Conservation (phyloP, 768 basidiomycete species). For the Megacollybia marginata region DNA sequence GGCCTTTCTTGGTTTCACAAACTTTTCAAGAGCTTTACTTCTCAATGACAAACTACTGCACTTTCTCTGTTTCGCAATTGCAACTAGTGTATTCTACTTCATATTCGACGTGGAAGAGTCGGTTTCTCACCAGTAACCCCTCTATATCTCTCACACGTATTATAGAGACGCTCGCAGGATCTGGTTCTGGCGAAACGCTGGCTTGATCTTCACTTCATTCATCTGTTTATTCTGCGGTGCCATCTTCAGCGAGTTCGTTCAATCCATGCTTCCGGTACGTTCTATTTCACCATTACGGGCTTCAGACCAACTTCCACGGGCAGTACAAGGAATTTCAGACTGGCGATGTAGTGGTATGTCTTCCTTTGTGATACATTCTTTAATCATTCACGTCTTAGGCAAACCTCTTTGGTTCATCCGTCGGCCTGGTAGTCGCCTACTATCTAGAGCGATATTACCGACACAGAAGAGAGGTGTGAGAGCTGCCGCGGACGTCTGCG, state of each 20-base stretch:
- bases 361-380: conserved; percentile 8
- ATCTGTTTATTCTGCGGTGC: conserved; percentile 78
- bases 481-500: neutral
- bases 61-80: conserved; percentile 68
- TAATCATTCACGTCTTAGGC: conserved; percentile 40
- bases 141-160: neutral
- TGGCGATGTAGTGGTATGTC: conserved; percentile 62
- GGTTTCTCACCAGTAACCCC: conserved; percentile 17
- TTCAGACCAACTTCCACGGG: conserved; percentile 1
- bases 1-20: conserved; percentile 73
- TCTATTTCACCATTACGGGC: too few relatives aligned
- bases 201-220: conserved; percentile 59
- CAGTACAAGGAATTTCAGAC: conserved; percentile 69
- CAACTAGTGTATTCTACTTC: conserved; percentile 80
- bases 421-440: conserved; percentile 62
- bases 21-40: conserved; percentile 55
- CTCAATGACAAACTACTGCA: conserved; percentile 77
- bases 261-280: conserved; percentile 67
- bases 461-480: conserved; percentile 63
- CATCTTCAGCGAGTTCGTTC: conserved; percentile 75
- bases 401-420: conserved; percentile 64
- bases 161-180: conserved; percentile 66
- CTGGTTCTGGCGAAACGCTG: conserved; percentile 81
- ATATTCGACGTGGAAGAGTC: conserved; percentile 86
- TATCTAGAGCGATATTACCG: conserved; percentile 72